Conservation (phyloP, 148 eudicot genomes). For the Rhododendron simsii region DNA sequence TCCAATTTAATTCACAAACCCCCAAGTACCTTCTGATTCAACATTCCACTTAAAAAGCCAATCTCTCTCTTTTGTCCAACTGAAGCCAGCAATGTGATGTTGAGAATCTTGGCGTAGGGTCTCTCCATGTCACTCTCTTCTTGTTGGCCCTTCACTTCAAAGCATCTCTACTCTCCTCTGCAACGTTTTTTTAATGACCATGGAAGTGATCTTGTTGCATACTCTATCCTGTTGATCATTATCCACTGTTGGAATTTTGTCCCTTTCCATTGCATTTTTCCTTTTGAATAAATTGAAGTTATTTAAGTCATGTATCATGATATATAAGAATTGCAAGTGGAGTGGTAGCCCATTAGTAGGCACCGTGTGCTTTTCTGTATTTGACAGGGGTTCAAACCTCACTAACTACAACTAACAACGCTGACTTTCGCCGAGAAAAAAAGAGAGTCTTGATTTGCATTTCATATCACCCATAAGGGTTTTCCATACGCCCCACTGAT, state of each 20-base stretch:
- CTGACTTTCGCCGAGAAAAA: no score
- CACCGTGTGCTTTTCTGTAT: not conserved
- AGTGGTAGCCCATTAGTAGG: not conserved
- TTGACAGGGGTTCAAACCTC: not conserved
- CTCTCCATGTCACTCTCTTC: not conserved
- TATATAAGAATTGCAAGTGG: not conserved
- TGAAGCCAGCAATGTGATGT: not conserved
- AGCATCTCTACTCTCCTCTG: not conserved
- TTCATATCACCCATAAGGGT: not conserved
- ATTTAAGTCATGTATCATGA: not conserved
- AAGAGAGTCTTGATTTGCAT: not conserved
- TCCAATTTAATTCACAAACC: slow-evolving; percentile 4
- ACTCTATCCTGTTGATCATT: not conserved
- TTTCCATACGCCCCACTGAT: not conserved
- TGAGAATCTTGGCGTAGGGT: not conserved
- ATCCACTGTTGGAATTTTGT: not conserved
- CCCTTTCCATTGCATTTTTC: not conserved
- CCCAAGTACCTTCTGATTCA: slow-evolving; percentile 23
- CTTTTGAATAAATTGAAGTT: not conserved
- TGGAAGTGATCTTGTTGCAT: not conserved
- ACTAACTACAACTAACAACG: not conserved
- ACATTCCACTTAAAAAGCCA: slow-evolving; percentile 28
- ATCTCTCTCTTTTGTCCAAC: slow-evolving; percentile 17
- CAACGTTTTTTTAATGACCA: not conserved
- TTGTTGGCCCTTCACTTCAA: not conserved